phyloP scores from a whole-genome alignment of 2,329 filamentous ascomycete species.

The Beauveria varroae region DNA sequence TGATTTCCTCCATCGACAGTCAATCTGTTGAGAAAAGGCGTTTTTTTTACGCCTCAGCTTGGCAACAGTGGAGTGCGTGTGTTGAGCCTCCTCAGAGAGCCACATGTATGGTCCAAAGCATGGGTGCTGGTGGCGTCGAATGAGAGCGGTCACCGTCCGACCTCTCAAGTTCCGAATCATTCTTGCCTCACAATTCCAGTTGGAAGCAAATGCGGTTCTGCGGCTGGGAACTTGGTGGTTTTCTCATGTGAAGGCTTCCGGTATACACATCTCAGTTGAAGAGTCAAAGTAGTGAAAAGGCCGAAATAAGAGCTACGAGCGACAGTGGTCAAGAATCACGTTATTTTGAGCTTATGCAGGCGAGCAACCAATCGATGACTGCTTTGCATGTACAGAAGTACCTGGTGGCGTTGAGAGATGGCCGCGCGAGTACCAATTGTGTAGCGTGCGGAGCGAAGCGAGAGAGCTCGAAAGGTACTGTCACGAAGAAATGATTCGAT shows the following conservation, averaged over 20 bases:
- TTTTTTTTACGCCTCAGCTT: neutral
- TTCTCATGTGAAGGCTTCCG: neutral
- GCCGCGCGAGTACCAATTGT: neutral
- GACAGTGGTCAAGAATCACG: neutral
- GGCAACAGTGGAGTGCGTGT: neutral
- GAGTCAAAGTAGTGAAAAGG: neutral
- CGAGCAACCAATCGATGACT: neutral
- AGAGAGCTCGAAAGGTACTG: no score
- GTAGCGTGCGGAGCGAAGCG: no score
- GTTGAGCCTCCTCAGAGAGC: neutral
- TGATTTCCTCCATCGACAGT: neutral
- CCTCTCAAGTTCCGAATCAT: neutral
- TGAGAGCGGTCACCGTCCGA: neutral
- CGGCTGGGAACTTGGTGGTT: neutral
- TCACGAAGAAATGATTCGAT: no score
- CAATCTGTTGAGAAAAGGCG: neutral
- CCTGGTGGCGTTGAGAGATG: neutral
- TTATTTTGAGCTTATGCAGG: neutral
- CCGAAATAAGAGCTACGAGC: neutral
- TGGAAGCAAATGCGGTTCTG: neutral
- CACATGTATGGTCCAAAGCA: neutral
- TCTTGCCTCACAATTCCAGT: neutral
- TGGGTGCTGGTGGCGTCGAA: neutral
- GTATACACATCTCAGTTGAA: neutral
- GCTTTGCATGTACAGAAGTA: neutral